Percentiles rank a stretch among this genome's conserved stretches.
Conservation (phyloP, 106 monocot genomes). For the Dioscorea alata region DNA sequence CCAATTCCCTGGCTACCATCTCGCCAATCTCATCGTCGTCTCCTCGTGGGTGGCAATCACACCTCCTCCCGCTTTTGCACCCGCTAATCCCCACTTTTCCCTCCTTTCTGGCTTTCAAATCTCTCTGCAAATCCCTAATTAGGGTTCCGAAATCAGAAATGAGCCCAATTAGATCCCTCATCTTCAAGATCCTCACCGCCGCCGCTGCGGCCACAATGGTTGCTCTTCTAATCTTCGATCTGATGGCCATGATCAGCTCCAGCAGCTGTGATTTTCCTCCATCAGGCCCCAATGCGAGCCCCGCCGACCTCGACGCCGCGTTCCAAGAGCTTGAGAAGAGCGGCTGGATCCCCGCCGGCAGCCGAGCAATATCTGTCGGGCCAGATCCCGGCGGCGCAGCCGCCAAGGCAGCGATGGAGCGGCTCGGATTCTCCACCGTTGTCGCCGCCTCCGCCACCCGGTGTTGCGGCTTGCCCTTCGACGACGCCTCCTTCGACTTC, state of each 20-base stretch:
- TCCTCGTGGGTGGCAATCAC: slow-evolving; percentile 39
- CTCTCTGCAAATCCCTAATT: not conserved
- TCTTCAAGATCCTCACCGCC: slow-evolving; percentile 12
- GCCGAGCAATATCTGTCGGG: slow-evolving; percentile 24
- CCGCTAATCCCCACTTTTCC: slow-evolving; percentile 15
- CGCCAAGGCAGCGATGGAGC: not conserved
- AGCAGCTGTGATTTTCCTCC: slow-evolving; percentile 9
- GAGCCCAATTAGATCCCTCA: slow-evolving; percentile 9
- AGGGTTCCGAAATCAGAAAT: not conserved
- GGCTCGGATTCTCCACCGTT: slow-evolving; percentile 1
- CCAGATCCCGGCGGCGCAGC: slow-evolving; percentile 8
- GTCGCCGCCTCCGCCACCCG: slow-evolving; percentile 9
- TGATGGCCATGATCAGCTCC: slow-evolving; percentile 3
- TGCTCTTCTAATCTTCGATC: not conserved
- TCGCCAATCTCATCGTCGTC: slow-evolving; percentile 7
- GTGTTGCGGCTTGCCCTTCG: slow-evolving; percentile 27
- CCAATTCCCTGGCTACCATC: slow-evolving; percentile 22
- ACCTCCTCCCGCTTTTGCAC: slow-evolving; percentile 38
- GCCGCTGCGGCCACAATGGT: not conserved
- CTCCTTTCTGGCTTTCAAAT: not conserved
- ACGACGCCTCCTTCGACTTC: slow-evolving; percentile 23
- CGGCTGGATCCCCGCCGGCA: slow-evolving; percentile 11
- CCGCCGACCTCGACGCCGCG: slow-evolving; percentile 16
- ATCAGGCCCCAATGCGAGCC: not conserved
- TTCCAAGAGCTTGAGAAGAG: slow-evolving; percentile 20